Percentiles rank a stretch among this genome's conserved stretches.
These are phyloP conservation scores for Escallonia rubra DNA, from an alignment of 129 eudicot genomes.

Conservation along the genomic window DNA sequence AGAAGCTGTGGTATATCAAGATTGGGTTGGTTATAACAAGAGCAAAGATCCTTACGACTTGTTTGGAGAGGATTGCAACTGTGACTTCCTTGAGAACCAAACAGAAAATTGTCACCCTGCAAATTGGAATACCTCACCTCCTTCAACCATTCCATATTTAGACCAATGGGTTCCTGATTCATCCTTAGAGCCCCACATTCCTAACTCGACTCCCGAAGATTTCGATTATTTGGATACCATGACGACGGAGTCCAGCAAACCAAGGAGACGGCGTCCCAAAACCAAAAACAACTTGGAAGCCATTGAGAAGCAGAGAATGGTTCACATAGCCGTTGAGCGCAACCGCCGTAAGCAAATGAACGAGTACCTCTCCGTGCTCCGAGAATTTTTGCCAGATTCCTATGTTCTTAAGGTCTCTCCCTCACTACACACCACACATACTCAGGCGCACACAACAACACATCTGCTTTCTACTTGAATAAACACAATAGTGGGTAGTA, in stretches of 20 bases:
- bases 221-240: background rate
- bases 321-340: constrained; percentile 31
- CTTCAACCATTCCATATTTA: background rate
- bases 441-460: too few species aligned
- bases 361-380: constrained; percentile 21
- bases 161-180: constrained; percentile 1
- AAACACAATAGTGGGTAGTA: too few species aligned
- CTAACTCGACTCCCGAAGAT: background rate
- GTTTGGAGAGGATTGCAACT: background rate
- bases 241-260: background rate
- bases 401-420: constrained; percentile 24
- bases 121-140: background rate
- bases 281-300: constrained; percentile 20
- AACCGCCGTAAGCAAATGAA: constrained; percentile 35
- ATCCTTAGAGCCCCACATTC: background rate
- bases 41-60: constrained; percentile 6
- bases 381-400: constrained; percentile 18
- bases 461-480: too few species aligned
- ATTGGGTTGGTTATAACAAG: background rate
- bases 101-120: background rate
- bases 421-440: too few species aligned
- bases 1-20: constrained; percentile 7
- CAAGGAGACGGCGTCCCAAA: constrained; percentile 14
- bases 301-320: constrained; percentile 29
- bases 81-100: constrained; percentile 4